Base-by-base conservation (phyloP, 2,329 filamentous ascomycete genomes). In the Tolypocladium cylindrosporum region DNA sequence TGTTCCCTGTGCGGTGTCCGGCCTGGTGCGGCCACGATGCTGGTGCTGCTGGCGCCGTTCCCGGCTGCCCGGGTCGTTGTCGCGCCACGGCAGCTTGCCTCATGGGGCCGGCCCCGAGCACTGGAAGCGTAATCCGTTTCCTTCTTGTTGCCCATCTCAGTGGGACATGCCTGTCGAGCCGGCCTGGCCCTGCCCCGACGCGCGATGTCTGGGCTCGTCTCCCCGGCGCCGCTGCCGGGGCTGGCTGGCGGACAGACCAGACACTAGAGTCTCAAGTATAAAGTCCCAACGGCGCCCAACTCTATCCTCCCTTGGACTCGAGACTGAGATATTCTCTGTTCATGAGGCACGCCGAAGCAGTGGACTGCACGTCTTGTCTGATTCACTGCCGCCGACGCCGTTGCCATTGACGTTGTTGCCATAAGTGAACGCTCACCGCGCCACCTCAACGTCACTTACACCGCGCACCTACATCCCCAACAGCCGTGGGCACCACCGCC, bases 281-380 rank as follows among this genome's bases (percentile, higher is more conserved):
- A 62, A 60, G 56, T 54, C 59, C 41, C 58, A 45, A 43, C 48
- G 36, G 27, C 52, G 48, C 57, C 61, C 59, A 55, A 53, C 27
- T 36, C 7, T 45, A 45, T 27, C 14, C 21, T 36, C 39, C 53
- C 53, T 55, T 21, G 39, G 53, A 34, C 37, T n/a, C 53, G 39
- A 21, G 14, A 55, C 39, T 13, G 14, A 50, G 43, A 56, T 31
- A 48, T 14, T 56, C 34, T 50, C 48, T 52, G 40, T 56, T 40
- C 55, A 39, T 34, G 19, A 56, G 55, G 36, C 39, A 39, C 48
- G 45, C 43, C 43, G 31, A 51, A 56, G 43, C 19, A 50, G 43
- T 57, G 60, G 16, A 36, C 59, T 61, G 61, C 57, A 61, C 43
- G n/a, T 57, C 51, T 45, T 57, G 19, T 60, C 60, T 34, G 40